Evolutionary conservation across 179 eudicot genomes (phyloP).

Genomic region (Gypsophila paniculata): DNA sequence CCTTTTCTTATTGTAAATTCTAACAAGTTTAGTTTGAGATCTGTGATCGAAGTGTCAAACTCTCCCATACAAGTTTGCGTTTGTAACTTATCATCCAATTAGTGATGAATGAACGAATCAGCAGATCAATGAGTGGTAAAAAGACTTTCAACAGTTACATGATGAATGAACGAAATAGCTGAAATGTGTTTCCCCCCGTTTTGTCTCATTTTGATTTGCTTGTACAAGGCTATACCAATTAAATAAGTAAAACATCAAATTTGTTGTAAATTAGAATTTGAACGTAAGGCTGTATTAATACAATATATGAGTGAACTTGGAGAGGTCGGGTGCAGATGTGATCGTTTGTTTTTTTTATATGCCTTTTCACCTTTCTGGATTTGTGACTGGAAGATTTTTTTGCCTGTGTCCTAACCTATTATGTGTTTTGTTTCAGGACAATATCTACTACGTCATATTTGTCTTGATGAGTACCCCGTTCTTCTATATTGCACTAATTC

Average conservation of each 20-base stretch:
- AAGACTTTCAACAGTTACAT: not conserved
- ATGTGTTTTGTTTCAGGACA: conserved; percentile 44
- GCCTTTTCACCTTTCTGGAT: not conserved
- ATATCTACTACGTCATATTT: conserved; percentile 57
- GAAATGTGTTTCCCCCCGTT: too few species aligned
- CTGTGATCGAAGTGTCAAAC: not conserved
- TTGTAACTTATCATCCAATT: not conserved
- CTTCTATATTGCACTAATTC: conserved; percentile 65
- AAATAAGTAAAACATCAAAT: not conserved
- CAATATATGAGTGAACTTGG: not conserved
- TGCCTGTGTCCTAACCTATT: not conserved
- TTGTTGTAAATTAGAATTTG: conserved; percentile 3
- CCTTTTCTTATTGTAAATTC: not conserved
- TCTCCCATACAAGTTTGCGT: not conserved
- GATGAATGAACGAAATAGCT: too few species aligned
- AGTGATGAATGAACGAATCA: not conserved
- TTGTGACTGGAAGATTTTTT: conserved; percentile 4
- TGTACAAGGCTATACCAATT: too few species aligned
- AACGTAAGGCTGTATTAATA: not conserved
- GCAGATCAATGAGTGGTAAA: not conserved
- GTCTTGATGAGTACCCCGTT: conserved; percentile 76
- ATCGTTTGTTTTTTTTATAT: not conserved
- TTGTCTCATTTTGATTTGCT: too few species aligned
- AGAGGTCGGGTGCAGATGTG: not conserved
- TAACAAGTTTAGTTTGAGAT: not conserved